Base-by-base conservation (phyloP, 1,284 basidiomycete species). In the Pseudozyma flocculosa region DNA sequence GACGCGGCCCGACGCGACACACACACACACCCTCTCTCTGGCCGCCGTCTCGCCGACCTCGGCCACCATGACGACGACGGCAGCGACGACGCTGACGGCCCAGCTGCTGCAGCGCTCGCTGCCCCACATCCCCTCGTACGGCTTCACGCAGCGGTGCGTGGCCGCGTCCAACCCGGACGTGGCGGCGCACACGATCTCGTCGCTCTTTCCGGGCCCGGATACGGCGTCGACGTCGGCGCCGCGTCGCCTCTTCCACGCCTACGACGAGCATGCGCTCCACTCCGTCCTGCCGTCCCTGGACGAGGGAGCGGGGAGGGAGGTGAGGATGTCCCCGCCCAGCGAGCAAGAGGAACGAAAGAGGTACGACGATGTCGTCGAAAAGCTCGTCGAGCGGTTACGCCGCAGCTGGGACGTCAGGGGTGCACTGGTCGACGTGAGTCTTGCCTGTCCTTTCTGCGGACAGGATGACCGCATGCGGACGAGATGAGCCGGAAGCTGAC, bases 141-240 rank as follows among this genome's bases (percentile, higher is more conserved):
- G 60, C 1, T 62, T 62, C 23, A 57, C 43, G 3, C 45, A 48
- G 17, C 50, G 51, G 21, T 53, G 50, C 40, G 19, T 21, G 40
- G 10, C 10, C 19, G 19, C 21, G 30, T 50, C 17, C 40, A 30
- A 23, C 40, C 53, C 4, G 24, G 10, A 2, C 14, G 21, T 18
- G 10, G 11, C 2, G 19, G 36, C 22, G 36, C 14, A 23, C 2
- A 50, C 47, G 2, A 1, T 56, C 7, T 3, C 18, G 0, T 57
- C 57, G 4, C 54, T 65, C 21, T 65, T 65, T 18, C 57, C 62
- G 0, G 54, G 62, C 4, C 50, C 50, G 1, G 48, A 40, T 0
- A 40, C 40, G 1, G 4, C 9, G 1, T 57, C 18, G 4, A 41
- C 40, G 4, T 41, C 40, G 8, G 19, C 22, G 11, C 40, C 40